Evolutionary conservation across 176 grass and related monocot genomes (phyloP).

Genomic region (Tillandsia fasciculata): DNA sequence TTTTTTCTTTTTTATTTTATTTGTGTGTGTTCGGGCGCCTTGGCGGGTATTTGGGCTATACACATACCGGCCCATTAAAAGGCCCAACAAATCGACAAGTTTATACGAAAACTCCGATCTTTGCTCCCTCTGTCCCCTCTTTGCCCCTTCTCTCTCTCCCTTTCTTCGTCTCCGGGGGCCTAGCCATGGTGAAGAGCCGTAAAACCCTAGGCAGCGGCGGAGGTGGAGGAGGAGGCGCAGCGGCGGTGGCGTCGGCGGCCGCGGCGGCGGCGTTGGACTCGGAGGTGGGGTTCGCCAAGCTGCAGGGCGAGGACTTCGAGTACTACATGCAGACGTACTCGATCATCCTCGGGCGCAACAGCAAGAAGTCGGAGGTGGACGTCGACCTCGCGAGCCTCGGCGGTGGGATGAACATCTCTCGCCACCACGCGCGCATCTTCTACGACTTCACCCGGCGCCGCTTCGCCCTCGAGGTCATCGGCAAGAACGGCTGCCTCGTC

Average conservation of each 20-base stretch:
- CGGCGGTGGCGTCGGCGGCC: conserved; percentile 13
- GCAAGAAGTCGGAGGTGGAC: conserved; percentile 70
- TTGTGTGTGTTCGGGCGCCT: too few species aligned
- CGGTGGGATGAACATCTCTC: conserved; percentile 82
- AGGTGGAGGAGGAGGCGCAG: too few species aligned
- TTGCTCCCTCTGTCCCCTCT: too few species aligned
- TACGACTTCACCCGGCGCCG: conserved; percentile 61
- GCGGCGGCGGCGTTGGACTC: conserved; percentile 17
- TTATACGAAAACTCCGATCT: too few species aligned
- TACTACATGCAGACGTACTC: conserved; percentile 99
- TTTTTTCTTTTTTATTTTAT: too few species aligned
- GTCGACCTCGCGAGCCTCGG: conserved; percentile 72
- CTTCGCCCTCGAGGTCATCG: conserved; percentile 77
- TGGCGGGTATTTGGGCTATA: too few species aligned
- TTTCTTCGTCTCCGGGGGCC: too few species aligned
- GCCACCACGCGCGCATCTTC: conserved; percentile 81
- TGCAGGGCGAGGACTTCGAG: conserved; percentile 77
- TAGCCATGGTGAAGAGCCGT: too few species aligned
- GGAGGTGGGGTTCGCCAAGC: conserved; percentile 85
- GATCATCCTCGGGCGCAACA: conserved; percentile 65
- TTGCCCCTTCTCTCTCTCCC: too few species aligned
- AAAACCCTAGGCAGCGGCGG: too few species aligned
- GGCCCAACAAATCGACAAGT: too few species aligned
- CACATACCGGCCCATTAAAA: too few species aligned
- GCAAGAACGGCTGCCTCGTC: conserved; percentile 83